phyloP scores from a whole-genome alignment of 208 protist genomes.

The Porcisia hertigi region DNA sequence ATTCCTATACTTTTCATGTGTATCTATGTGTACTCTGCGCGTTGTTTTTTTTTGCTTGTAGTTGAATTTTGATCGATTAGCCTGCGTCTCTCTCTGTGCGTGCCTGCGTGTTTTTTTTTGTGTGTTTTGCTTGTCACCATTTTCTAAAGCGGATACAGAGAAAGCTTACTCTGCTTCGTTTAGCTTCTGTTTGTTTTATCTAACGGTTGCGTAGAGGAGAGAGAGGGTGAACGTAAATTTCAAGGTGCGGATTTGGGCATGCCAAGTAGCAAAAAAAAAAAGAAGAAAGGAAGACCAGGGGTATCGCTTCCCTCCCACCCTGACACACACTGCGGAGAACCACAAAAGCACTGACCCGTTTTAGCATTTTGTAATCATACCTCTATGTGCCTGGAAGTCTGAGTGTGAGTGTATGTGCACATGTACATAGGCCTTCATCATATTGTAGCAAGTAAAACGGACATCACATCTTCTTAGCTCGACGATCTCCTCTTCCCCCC shows the following conservation, averaged over 20 bases:
- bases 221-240: neutral
- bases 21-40: neutral
- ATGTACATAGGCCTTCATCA: neutral
- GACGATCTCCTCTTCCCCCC: neutral
- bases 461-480: neutral
- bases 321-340: neutral
- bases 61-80: neutral
- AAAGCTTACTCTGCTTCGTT: neutral
- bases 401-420: slow-evolving; percentile 4
- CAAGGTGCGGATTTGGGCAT: neutral
- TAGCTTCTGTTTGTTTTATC: neutral
- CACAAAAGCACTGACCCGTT: neutral
- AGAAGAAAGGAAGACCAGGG: neutral
- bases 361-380: neutral
- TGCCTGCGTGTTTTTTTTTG: neutral
- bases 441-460: neutral
- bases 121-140: neutral
- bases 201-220: neutral
- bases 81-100: neutral
- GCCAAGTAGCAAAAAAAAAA: neutral
- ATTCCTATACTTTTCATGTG: slow-evolving; percentile 1
- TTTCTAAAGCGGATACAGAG: neutral
- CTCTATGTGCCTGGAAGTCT: neutral
- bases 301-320: neutral
- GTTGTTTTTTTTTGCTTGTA: neutral